Conservation (phyloP, 495 filamentous ascomycete genomes). For the Penicillium pancosmium region DNA sequence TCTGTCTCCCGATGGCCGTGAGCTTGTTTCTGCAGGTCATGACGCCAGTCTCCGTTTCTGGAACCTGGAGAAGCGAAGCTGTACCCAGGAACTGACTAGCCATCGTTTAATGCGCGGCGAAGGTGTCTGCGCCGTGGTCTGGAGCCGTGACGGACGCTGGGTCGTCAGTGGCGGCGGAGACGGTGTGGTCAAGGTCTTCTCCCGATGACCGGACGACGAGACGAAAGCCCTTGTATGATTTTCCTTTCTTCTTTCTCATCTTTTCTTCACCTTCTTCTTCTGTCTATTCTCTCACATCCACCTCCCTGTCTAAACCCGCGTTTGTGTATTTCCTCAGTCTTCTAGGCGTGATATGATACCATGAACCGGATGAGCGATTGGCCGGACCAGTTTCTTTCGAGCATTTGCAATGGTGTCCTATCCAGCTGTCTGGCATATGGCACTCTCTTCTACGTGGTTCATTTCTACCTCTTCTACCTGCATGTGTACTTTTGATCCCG, state of each 20-base stretch:
- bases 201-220: constrained; percentile 49
- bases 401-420: constrained; percentile 49
- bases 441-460: constrained; percentile 38
- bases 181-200: constrained; percentile 95
- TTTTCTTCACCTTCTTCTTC: constrained; percentile 22
- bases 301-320: constrained; percentile 4
- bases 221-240: constrained; percentile 42
- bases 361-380: constrained; percentile 49
- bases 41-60: constrained; percentile 95
- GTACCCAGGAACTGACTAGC: constrained; percentile 89
- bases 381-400: constrained; percentile 39
- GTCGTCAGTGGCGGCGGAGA: constrained; percentile 96
- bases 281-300: neutral
- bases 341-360: constrained; percentile 38
- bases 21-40: constrained; percentile 94
- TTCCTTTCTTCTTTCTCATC: constrained; percentile 22
- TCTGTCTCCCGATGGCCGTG: constrained; percentile 86
- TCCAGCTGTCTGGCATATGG: constrained; percentile 41
- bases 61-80: constrained; percentile 92
- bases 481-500: constrained; percentile 33
- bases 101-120: constrained; percentile 93
- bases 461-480: constrained; percentile 23
- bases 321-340: constrained; percentile 26
- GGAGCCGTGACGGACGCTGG: constrained; percentile 92
- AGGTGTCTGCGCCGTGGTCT: constrained; percentile 88